Evolutionary conservation across 768 basidiomycete genomes (phyloP).

Genomic region (Leccinum olivaceopallidum): DNA sequence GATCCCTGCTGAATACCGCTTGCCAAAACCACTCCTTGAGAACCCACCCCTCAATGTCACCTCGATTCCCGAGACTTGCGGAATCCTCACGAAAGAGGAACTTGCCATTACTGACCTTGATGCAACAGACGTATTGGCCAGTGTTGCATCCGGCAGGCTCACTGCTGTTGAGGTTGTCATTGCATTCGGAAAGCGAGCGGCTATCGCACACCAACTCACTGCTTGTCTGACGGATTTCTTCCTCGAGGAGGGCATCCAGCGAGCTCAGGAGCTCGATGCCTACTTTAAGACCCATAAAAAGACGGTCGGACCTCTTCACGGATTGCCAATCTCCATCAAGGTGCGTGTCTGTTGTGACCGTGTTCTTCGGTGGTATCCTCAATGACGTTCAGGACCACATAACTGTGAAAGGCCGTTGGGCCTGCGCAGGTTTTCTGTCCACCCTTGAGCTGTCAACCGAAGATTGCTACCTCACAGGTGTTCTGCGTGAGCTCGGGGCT

Average conservation of each 20-base stretch:
- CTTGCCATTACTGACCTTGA: constrained; percentile 38
- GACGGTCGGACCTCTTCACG: constrained; percentile 45
- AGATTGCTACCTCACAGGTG: constrained; percentile 32
- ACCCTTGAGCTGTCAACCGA: constrained; percentile 27
- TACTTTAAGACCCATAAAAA: constrained; percentile 38
- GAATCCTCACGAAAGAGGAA: constrained; percentile 34
- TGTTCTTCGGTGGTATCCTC: background rate
- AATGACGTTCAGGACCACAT: constrained; percentile 36
- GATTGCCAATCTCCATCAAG: constrained; percentile 42
- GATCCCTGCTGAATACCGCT: constrained; percentile 24
- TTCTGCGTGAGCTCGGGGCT: constrained; percentile 44
- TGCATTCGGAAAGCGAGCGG: constrained; percentile 52
- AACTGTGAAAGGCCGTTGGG: constrained; percentile 41
- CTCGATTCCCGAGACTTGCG: constrained; percentile 32
- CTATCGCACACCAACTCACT: constrained; percentile 50
- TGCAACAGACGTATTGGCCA: constrained; percentile 33
- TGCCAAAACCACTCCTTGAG: constrained; percentile 19
- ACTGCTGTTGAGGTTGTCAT: constrained; percentile 41
- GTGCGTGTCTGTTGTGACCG: constrained; percentile 18
- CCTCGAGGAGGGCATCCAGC: constrained; percentile 41
- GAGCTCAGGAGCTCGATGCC: constrained; percentile 44
- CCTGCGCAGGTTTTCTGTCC: constrained; percentile 37
- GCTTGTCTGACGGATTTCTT: constrained; percentile 45
- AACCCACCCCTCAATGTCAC: constrained; percentile 34
- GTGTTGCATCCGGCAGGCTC: constrained; percentile 31